Percentiles rank a stretch among this genome's conserved stretches.
Evolutionary conservation across 192 early-diverging fungal species (phyloP).

Genomic region (Geranomyces michiganensis): DNA sequence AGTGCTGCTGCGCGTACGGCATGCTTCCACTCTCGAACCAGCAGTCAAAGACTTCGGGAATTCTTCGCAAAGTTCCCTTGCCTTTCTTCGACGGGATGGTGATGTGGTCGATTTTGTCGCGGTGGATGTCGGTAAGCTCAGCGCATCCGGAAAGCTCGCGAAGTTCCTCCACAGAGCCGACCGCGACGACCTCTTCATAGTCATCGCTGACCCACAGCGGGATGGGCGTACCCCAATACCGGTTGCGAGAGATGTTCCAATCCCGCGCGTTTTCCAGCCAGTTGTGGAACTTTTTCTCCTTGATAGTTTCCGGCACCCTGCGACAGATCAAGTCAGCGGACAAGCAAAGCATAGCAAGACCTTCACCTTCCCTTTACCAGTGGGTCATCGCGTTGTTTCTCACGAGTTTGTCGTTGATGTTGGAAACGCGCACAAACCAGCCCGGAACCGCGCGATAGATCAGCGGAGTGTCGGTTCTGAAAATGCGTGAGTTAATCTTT

Average conservation of each 20-base stretch:
- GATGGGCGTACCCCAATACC: constrained; percentile 99
- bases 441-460: constrained; percentile 96
- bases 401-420: constrained; percentile 82
- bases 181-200: constrained; percentile 81
- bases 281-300: constrained; percentile 97
- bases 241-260: constrained; percentile 97
- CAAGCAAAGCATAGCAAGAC: not conserved
- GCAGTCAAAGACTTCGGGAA: constrained; percentile 98
- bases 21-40: constrained; percentile 99
- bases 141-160: constrained; percentile 79
- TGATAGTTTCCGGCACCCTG: constrained; percentile 88
- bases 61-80: constrained; percentile 79
- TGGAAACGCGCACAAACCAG: constrained; percentile 94
- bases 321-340: constrained; percentile 5
- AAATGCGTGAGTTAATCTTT: not conserved
- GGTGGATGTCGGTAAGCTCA: constrained; percentile 90
- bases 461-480: constrained; percentile 86
- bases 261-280: constrained; percentile 96
- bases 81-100: constrained; percentile 94
- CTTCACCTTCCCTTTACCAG: constrained; percentile 69
- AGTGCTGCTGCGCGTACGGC: constrained; percentile 99
- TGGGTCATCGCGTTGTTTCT: constrained; percentile 83
- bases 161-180: constrained; percentile 91
- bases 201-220: constrained; percentile 97
- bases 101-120: constrained; percentile 94